Base-by-base conservation (phyloP, 202 grass and related monocot species). In the Schoenoplectus triqueter region DNA sequence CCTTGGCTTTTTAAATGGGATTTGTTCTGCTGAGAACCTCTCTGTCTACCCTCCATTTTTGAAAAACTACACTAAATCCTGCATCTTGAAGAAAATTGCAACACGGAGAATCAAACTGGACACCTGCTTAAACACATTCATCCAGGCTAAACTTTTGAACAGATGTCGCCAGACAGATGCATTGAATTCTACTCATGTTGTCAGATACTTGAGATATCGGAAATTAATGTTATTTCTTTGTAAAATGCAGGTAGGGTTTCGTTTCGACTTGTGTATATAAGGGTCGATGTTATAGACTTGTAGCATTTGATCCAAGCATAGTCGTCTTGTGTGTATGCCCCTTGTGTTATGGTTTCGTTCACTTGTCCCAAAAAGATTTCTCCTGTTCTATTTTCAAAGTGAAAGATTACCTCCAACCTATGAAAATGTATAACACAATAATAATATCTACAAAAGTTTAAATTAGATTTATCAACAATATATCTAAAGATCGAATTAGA, bases 1-100 rank as follows among this genome's bases (percentile, higher is more conserved):
- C 88, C 39, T 19, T 95, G 88, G 88, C 89, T 61, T 60, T 2
- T 80, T 90, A 84, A 21, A 46, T 61, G 39, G 17, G 61, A 47
- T 65, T 81, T 60, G 54, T 39, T 44, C 75, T n/a, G 13, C n/a
- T 44, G 47, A 31, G 5, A 42, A 13, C 31, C 31, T 31, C 31
- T 31, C 31, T 31, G 31, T 31, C 31, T 67, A 42, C 41, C 65
- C 65, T 41, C 10, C 31, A 67, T 67, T 67, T 66, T 66, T 14
- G 2, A 67, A 67, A 5, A 6, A 13, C 40, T 41, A 66, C 22
- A 41, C 31, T 31, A 31, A 31, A 31, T 31, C 31, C 31, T 31
- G 31, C 31, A 31, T 31, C 31, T 31, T 31, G 31, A 31, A 31
- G 31, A 69, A 7, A 9, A n/a, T 51, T 51, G 50, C 46, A 51